Conservation (phyloP, 768 basidiomycete species). For the Exsudoporus frostii region DNA sequence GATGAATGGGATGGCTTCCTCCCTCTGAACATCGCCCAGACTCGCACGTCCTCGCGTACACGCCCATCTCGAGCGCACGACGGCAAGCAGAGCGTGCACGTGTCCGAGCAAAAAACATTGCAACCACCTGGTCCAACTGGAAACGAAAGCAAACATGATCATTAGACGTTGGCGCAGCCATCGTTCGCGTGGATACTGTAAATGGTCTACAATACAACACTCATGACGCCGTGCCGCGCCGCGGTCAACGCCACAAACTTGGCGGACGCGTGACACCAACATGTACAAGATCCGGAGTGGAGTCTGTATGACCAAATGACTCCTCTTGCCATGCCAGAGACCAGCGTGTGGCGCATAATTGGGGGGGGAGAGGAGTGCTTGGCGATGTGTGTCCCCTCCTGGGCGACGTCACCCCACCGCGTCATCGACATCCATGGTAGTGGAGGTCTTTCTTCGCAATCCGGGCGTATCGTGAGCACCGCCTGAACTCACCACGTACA, state of each 20-base stretch:
- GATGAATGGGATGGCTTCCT: neutral
- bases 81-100: neutral
- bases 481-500: conserved; percentile 29
- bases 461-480: neutral
- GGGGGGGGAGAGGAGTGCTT: neutral
- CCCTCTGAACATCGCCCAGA: neutral
- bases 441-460: neutral
- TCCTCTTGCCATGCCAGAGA: neutral
- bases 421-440: conserved; percentile 7
- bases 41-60: neutral
- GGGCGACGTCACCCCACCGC: conserved; percentile 5
- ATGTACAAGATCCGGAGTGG: conserved; percentile 9
- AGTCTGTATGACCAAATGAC: neutral
- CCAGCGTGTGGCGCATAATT: neutral
- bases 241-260: conserved; percentile 1
- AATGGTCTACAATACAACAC: neutral
- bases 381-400: neutral
- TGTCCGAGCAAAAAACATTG: neutral
- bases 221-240: neutral
- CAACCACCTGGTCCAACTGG: neutral
- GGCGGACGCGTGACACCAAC: neutral
- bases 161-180: neutral
- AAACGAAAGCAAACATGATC: neutral
- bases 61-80: neutral
- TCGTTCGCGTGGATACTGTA: neutral